phyloP scores from a whole-genome alignment of 2,329 filamentous ascomycete genomes.

The Pyrenochaeta sp. region DNA sequence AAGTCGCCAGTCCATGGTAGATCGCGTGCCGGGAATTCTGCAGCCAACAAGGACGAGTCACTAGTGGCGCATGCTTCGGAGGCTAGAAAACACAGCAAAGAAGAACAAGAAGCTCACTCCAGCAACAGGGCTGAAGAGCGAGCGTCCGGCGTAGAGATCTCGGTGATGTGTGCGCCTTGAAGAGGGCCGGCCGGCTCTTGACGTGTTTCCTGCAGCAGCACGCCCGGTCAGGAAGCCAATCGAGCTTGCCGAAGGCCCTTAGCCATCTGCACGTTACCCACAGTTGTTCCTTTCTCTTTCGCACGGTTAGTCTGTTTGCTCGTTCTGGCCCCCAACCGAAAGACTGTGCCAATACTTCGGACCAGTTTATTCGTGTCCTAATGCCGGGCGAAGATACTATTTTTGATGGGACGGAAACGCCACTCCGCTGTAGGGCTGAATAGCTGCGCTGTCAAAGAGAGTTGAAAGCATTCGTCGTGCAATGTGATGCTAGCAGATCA shows the following conservation, averaged over 20 bases:
- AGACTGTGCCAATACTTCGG: slow-evolving; percentile 18
- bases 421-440: slow-evolving; percentile 16
- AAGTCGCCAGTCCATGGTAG: slow-evolving; percentile 49
- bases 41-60: slow-evolving; percentile 28
- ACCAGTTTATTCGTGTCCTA: slow-evolving; percentile 19
- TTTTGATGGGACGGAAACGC: slow-evolving; percentile 14
- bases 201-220: slow-evolving; percentile 47
- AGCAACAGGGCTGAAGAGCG: slow-evolving; percentile 39
- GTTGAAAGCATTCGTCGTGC: neutral
- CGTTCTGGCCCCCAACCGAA: slow-evolving; percentile 42
- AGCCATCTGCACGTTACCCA: slow-evolving; percentile 44
- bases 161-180: slow-evolving; percentile 32
- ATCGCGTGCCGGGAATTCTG: slow-evolving; percentile 35
- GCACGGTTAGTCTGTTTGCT: slow-evolving; percentile 25
- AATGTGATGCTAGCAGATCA: slow-evolving; percentile 2
- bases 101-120: slow-evolving; percentile 18
- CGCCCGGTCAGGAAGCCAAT: slow-evolving; percentile 44
- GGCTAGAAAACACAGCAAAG: slow-evolving; percentile 18
- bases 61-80: slow-evolving; percentile 25
- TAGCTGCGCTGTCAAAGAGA: slow-evolving; percentile 12
- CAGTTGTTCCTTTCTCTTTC: slow-evolving; percentile 37
- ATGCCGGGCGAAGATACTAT: slow-evolving; percentile 17
- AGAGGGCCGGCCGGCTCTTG: slow-evolving; percentile 39
- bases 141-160: slow-evolving; percentile 36
- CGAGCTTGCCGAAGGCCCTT: slow-evolving; percentile 42